Evolutionary conservation across 164 flowering plant species (phyloP).

Genomic region (Paratinospora sagittata): DNA sequence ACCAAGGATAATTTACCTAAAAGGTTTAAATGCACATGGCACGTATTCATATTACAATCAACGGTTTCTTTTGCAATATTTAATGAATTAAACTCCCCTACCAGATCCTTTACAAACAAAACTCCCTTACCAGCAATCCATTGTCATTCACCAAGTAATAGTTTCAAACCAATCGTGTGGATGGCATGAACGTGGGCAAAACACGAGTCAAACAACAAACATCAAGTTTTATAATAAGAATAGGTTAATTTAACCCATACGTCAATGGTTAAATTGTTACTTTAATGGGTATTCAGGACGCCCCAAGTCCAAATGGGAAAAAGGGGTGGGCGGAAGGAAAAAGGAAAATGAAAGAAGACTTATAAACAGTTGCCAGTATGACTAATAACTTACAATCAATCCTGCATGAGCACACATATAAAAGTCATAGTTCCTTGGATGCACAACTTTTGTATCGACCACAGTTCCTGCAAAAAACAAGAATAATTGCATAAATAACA

Average conservation of each 20-base stretch:
- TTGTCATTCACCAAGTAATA: not conserved
- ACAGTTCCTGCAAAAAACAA: constrained; percentile 54
- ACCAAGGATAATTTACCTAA: not conserved
- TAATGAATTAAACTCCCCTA: not conserved
- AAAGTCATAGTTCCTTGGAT: constrained; percentile 78
- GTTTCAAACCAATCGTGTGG: not conserved
- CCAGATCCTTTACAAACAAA: not conserved
- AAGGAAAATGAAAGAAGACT: not conserved
- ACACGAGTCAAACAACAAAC: not conserved
- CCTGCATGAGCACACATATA: constrained; percentile 90
- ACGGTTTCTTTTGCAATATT: not conserved
- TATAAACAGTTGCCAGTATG: not conserved
- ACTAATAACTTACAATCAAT: constrained; percentile 47
- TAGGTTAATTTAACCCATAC: too few species aligned
- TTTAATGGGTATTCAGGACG: not conserved
- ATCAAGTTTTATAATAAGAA: not conserved
- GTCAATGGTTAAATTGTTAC: too few species aligned
- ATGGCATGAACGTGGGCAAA: not conserved
- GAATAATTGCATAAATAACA: not conserved
- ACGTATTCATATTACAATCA: not conserved
- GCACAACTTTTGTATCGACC: constrained; percentile 70
- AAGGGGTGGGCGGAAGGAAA: not conserved
- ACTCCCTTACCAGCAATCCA: not conserved
- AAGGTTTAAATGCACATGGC: too few species aligned
- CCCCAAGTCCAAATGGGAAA: not conserved